Evolutionary conservation across 78 protist genomes (phyloP).

Genomic region (Dictyostelium purpureum): DNA sequence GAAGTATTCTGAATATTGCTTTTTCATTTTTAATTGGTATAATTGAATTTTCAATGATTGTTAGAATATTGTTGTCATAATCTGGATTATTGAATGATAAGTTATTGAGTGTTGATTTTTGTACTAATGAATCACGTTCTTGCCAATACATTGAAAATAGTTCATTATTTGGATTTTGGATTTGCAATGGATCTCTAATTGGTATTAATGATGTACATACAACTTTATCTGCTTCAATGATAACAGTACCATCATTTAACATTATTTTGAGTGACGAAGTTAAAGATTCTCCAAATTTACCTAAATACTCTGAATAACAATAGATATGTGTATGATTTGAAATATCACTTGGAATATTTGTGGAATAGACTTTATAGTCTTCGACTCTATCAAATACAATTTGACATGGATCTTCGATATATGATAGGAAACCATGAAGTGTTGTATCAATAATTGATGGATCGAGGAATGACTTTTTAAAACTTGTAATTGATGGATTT

Average conservation of each 20-base stretch:
- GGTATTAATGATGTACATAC: background rate
- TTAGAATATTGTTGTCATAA: background rate
- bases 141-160: background rate
- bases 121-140: conserved; percentile 11
- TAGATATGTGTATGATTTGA: background rate
- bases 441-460: conserved; percentile 22
- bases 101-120: too few species aligned
- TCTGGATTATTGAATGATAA: background rate
- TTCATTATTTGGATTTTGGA: conserved; percentile 18
- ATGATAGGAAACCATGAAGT: conserved; percentile 21
- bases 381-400: conserved; percentile 36
- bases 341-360: background rate
- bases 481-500: background rate
- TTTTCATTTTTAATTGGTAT: too few species aligned
- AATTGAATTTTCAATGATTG: too few species aligned
- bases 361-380: background rate
- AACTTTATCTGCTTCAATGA: background rate
- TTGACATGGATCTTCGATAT: background rate
- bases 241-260: background rate
- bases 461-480: conserved; percentile 22
- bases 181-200: background rate
- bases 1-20: too few species aligned
- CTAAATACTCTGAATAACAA: too few species aligned
- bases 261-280: background rate
- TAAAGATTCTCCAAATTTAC: too few species aligned